A percentile compares a stretch with the other conserved stretches of the same genome.
phyloP scores from a whole-genome alignment of 192 early-diverging fungal species.

The Dimargaris cristalligena region DNA sequence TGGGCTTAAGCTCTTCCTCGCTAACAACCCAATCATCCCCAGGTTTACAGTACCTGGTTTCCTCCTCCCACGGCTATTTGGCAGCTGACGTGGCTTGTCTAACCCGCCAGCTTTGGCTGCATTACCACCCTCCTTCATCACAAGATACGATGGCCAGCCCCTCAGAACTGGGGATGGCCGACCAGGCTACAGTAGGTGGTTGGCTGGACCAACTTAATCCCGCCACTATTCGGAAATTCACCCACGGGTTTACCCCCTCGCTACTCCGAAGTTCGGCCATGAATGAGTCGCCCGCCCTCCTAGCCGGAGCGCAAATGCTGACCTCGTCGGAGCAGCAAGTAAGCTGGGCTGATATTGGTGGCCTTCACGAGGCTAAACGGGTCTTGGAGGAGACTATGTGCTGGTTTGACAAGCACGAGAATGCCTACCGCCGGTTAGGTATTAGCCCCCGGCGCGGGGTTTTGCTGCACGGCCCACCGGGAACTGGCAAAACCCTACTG shows the following conservation, averaged over 20 bases:
- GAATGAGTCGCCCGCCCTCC: not conserved
- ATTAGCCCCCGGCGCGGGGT: conserved; percentile 65
- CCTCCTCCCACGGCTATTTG: conserved; percentile 34
- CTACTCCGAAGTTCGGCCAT: not conserved
- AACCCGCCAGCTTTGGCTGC: conserved; percentile 15
- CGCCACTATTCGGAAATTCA: conserved; percentile 15
- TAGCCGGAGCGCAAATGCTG: conserved; percentile 23
- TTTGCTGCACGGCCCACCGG: conserved; percentile 72
- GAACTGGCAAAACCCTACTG: conserved; percentile 84
- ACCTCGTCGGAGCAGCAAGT: conserved; percentile 21
- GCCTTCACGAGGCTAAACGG: conserved; percentile 48
- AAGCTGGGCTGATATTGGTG: conserved; percentile 67
- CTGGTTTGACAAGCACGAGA: conserved; percentile 53
- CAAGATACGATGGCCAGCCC: conserved; percentile 1
- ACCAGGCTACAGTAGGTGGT: conserved; percentile 15
- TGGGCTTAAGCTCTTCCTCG: too few species aligned
- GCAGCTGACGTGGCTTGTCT: conserved; percentile 34
- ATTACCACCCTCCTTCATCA: too few species aligned
- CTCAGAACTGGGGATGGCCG: conserved; percentile 9
- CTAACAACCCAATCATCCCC: conserved; percentile 3
- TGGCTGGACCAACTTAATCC: conserved; percentile 16
- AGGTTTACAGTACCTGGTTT: conserved; percentile 14
- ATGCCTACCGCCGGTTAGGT: conserved; percentile 45
- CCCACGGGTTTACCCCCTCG: conserved; percentile 2
- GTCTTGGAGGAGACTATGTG: conserved; percentile 57